A percentile compares a stretch with the other conserved stretches of the same genome.
phyloP scores from a whole-genome alignment of 257 asterid species.

The Petunia axillaris region DNA sequence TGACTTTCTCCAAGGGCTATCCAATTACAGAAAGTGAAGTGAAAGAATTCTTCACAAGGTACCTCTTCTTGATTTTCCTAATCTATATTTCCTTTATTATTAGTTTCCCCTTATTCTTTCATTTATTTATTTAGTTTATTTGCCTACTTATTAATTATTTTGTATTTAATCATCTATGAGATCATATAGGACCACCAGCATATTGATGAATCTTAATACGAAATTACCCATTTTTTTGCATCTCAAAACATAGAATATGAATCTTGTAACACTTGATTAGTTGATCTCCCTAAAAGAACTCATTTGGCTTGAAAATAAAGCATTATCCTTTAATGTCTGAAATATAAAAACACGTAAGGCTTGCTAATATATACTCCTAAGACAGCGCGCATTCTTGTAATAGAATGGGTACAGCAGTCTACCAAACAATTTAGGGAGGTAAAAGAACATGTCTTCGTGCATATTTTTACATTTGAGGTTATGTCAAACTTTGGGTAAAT shows the following conservation, averaged over 20 bases:
- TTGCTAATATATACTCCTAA: not conserved
- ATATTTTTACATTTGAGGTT: not conserved
- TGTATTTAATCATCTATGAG: not conserved
- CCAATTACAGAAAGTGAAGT: slow-evolving; percentile 61
- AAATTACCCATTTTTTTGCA: not conserved
- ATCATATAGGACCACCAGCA: not conserved
- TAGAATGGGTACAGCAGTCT: not conserved
- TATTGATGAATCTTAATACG: not conserved
- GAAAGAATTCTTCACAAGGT: slow-evolving; percentile 66
- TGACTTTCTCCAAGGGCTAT: slow-evolving; percentile 80
- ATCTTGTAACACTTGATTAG: no score
- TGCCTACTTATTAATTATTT: not conserved
- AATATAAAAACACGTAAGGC: not conserved
- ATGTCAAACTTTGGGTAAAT: not conserved
- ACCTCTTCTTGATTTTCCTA: not conserved
- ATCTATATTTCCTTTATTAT: not conserved
- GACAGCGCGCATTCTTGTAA: not conserved
- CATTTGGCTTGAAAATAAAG: no score
- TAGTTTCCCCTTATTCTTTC: not conserved
- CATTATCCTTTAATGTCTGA: no score
- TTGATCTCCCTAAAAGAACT: no score
- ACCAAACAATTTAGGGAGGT: not conserved
- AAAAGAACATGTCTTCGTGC: not conserved
- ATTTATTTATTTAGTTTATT: not conserved
- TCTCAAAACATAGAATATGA: no score